These are phyloP conservation scores for Prunella vulgaris DNA, from an alignment of 257 asterid genomes.

Conservation along the genomic window DNA sequence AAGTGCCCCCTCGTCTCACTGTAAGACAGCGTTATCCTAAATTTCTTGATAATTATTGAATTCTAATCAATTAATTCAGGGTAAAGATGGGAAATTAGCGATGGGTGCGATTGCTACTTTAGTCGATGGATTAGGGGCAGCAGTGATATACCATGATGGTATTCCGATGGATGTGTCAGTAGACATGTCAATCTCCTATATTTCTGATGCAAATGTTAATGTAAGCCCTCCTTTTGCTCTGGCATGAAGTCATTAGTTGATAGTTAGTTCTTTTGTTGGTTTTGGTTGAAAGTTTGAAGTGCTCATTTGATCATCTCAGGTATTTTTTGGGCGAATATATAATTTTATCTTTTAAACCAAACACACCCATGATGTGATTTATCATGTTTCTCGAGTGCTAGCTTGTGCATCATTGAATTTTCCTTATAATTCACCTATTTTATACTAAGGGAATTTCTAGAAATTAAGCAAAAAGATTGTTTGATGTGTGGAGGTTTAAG, in stretches of 20 bases:
- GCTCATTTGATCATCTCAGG: not conserved
- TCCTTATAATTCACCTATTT: not conserved
- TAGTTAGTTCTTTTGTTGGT: not conserved
- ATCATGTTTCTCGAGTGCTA: not conserved
- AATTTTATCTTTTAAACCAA: too few relatives aligned
- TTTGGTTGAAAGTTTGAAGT: not conserved
- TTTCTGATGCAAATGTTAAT: constrained; percentile 59
- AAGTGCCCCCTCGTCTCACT: constrained; percentile 76
- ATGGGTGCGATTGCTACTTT: constrained; percentile 67
- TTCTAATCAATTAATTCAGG: constrained; percentile 30
- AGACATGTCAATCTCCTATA: constrained; percentile 68
- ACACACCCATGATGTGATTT: too few relatives aligned
- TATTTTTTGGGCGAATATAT: too few relatives aligned
- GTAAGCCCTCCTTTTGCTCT: constrained; percentile 36
- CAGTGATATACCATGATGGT: constrained; percentile 51
- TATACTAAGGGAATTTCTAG: not conserved
- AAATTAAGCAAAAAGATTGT: not conserved
- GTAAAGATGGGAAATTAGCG: constrained; percentile 52
- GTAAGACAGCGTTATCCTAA: constrained; percentile 28
- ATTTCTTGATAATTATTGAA: not conserved
- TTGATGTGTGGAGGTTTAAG: not conserved
- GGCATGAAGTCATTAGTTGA: too few relatives aligned
- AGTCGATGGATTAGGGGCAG: constrained; percentile 76
- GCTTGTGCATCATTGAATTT: not conserved
- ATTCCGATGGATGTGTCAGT: constrained; percentile 79